Conservation (phyloP, 75 land plant genomes). For the Cryptomeria japonica region DNA sequence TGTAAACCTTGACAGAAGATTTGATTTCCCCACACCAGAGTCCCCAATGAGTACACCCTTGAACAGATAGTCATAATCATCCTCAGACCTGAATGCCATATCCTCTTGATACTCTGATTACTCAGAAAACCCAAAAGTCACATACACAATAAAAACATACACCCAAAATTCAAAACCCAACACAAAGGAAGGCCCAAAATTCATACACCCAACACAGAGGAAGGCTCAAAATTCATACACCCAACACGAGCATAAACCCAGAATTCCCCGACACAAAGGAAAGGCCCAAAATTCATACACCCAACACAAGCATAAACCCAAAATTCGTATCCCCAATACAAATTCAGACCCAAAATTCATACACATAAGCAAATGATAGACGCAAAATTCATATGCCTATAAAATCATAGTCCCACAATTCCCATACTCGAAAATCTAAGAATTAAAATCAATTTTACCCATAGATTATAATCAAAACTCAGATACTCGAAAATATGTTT, state of each 20-base stretch:
- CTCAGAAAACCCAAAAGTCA: background rate
- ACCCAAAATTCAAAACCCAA: background rate
- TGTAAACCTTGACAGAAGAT: slow-evolving; percentile 23
- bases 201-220: background rate
- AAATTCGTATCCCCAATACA: background rate
- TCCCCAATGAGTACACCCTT: slow-evolving; percentile 29
- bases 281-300: background rate
- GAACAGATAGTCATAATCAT: slow-evolving; percentile 30
- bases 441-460: background rate
- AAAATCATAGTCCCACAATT: background rate
- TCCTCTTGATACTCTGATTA: background rate
- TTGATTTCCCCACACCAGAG: slow-evolving; percentile 28
- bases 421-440: background rate
- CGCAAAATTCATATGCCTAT: no score
- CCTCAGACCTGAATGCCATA: slow-evolving; percentile 26
- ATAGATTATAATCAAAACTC: background rate
- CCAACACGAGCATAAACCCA: background rate
- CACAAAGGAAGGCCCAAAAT: background rate
- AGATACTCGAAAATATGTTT: background rate
- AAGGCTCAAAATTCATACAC: background rate
- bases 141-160: no score
- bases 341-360: no score
- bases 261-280: background rate
- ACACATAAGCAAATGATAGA: background rate
- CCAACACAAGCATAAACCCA: background rate